These are phyloP conservation scores for Ophiostoma himal-ulmi DNA, from an alignment of 2,329 filamentous ascomycete species.

Conservation along the genomic window DNA sequence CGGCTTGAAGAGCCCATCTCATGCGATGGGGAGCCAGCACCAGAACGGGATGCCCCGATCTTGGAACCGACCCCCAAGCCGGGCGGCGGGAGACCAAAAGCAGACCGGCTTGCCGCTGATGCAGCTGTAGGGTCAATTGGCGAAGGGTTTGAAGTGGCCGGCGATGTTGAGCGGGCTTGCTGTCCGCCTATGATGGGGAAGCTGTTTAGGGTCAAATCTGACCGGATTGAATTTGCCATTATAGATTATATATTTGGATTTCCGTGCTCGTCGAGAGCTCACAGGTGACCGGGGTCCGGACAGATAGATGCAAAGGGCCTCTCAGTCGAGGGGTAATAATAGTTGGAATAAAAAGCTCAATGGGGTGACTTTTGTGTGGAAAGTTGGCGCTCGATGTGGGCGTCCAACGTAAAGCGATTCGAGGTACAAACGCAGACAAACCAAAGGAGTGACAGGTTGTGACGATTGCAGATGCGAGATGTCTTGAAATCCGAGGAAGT, in stretches of 20 bases:
- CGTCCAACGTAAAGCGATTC: neutral
- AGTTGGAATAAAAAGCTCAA: neutral
- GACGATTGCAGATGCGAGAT: neutral
- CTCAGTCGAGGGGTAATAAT: neutral
- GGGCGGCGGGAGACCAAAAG: constrained; percentile 66
- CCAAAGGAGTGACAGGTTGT: neutral
- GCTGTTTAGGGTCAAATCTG: constrained; percentile 82
- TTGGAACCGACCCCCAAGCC: constrained; percentile 54
- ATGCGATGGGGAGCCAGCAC: constrained; percentile 93
- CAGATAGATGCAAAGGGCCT: constrained; percentile 3
- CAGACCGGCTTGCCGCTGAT: constrained; percentile 57
- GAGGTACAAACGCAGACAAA: neutral
- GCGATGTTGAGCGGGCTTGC: constrained; percentile 69
- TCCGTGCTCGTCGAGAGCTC: constrained; percentile 11
- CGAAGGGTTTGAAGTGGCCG: constrained; percentile 66
- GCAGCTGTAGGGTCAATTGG: constrained; percentile 64
- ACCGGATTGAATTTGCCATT: constrained; percentile 81
- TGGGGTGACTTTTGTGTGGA: neutral
- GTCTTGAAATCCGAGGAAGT: neutral
- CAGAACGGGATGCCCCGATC: constrained; percentile 64
- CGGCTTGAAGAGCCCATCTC: constrained; percentile 69
- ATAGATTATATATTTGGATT: constrained; percentile 65
- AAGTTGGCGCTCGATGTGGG: neutral
- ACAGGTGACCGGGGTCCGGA: neutral
- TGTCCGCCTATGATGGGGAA: constrained; percentile 52